A percentile compares a stretch with the other conserved stretches of the same genome.
These are phyloP conservation scores for Thermothielavioides terrestris DNA, from an alignment of 495 filamentous ascomycete genomes.

Conservation along the genomic window DNA sequence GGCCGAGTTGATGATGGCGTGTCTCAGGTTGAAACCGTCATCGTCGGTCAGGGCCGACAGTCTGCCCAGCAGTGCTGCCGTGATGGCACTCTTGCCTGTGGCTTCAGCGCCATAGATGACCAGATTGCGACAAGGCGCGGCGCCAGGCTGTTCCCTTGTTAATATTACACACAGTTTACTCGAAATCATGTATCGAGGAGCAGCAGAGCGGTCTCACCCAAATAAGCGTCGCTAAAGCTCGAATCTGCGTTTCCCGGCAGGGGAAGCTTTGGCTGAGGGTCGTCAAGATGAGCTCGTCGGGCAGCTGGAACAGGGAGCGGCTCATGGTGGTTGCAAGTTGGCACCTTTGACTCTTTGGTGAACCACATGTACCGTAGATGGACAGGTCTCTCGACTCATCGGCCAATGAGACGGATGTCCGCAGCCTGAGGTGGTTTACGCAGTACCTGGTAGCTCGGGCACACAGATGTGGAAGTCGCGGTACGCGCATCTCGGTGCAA, in stretches of 20 bases:
- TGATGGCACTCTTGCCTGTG: conserved; percentile 79
- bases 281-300: conserved; percentile 45
- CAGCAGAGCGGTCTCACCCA: conserved; percentile 38
- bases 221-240: conserved; percentile 54
- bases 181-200: not conserved
- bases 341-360: too few relatives aligned
- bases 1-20: conserved; percentile 64
- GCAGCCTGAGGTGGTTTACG: too few relatives aligned
- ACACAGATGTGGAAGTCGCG: too few relatives aligned
- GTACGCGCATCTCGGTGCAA: too few relatives aligned
- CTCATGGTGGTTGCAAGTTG: conserved; percentile 13
- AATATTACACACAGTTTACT: not conserved
- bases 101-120: conserved; percentile 80
- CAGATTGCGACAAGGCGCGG: conserved; percentile 47
- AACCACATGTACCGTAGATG: too few relatives aligned
- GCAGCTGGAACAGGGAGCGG: conserved; percentile 35
- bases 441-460: too few relatives aligned
- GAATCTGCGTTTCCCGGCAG: conserved; percentile 56
- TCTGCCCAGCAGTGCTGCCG: conserved; percentile 48
- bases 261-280: conserved; percentile 44
- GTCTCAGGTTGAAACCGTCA: conserved; percentile 32
- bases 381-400: too few relatives aligned
- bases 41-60: conserved; percentile 11
- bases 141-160: conserved; percentile 26
- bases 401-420: too few relatives aligned